phyloP scores from a whole-genome alignment of 441 rosid genomes.

The Caryocar brasiliense region DNA sequence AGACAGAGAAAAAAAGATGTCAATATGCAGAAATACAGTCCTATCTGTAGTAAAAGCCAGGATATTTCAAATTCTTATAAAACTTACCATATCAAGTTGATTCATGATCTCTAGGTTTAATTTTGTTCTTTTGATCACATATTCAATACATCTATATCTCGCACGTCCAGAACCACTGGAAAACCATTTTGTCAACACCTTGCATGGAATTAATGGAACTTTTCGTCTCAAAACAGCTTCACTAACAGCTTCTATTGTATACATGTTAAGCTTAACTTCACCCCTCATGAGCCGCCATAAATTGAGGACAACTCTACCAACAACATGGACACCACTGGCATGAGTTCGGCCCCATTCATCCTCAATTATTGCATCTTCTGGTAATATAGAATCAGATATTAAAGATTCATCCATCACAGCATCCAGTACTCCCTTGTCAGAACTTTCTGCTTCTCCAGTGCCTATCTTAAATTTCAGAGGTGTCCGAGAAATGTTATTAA shows the following conservation, averaged over 20 bases:
- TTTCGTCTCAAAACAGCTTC: slow-evolving; percentile 82
- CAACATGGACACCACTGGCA: slow-evolving; percentile 95
- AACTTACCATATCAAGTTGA: slow-evolving; percentile 83
- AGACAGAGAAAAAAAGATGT: too few relatives aligned
- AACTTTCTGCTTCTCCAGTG: slow-evolving; percentile 22
- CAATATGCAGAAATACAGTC: too few relatives aligned
- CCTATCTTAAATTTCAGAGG: slow-evolving; percentile 35
- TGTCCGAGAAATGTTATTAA: slow-evolving; percentile 66
- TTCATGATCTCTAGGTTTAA: slow-evolving; percentile 71
- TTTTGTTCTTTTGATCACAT: slow-evolving; percentile 61
- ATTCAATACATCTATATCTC: slow-evolving; percentile 77
- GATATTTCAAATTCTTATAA: not conserved
- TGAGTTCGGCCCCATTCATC: slow-evolving; percentile 99
- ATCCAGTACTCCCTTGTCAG: slow-evolving; percentile 29
- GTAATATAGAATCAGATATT: slow-evolving; percentile 30
- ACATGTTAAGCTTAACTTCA: slow-evolving; percentile 86
- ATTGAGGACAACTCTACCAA: slow-evolving; percentile 88
- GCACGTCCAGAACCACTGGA: slow-evolving; percentile 71
- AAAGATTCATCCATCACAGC: slow-evolving; percentile 29
- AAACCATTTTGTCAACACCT: slow-evolving; percentile 70
- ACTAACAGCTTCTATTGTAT: slow-evolving; percentile 72
- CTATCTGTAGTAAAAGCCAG: too few relatives aligned
- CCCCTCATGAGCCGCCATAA: slow-evolving; percentile 83
- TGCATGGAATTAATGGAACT: slow-evolving; percentile 63
- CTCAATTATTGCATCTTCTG: slow-evolving; percentile 55